Conservation (phyloP, 148 eudicot genomes). For the Gaultheria prostrata region DNA sequence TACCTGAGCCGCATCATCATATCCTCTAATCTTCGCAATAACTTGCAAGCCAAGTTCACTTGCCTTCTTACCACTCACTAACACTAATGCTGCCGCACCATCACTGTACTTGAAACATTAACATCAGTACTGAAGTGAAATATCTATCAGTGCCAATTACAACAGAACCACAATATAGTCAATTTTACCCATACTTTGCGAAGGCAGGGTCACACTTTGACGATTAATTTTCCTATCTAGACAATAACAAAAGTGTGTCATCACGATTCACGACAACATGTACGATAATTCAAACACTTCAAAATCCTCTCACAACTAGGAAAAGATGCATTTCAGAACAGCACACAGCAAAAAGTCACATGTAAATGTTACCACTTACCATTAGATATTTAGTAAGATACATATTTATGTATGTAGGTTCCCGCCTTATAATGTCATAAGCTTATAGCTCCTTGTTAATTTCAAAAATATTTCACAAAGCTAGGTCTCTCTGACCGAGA, state of each 20-base stretch:
- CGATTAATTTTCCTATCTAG: background rate
- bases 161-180: background rate
- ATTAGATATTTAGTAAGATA: background rate
- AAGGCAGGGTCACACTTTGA: background rate
- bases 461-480: background rate
- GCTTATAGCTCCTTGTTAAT: background rate
- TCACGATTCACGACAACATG: background rate
- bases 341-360: background rate
- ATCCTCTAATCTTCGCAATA: conserved; percentile 78
- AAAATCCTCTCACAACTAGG: background rate
- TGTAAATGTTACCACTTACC: conserved; percentile 1
- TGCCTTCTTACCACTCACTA: conserved; percentile 89
- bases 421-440: background rate
- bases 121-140: background rate
- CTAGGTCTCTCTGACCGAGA: background rate
- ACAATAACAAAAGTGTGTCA: background rate
- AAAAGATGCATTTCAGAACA: background rate
- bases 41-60: conserved; percentile 71
- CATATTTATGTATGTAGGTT: background rate
- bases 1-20: conserved; percentile 98
- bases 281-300: background rate
- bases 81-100: conserved; percentile 93
- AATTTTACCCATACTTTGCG: background rate
- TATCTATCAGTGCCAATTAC: background rate
- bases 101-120: conserved; percentile 49